Percentiles rank a stretch among this genome's conserved stretches.
phyloP scores from a whole-genome alignment of 2,329 filamentous ascomycete species.

The Cladosporium sp. region DNA sequence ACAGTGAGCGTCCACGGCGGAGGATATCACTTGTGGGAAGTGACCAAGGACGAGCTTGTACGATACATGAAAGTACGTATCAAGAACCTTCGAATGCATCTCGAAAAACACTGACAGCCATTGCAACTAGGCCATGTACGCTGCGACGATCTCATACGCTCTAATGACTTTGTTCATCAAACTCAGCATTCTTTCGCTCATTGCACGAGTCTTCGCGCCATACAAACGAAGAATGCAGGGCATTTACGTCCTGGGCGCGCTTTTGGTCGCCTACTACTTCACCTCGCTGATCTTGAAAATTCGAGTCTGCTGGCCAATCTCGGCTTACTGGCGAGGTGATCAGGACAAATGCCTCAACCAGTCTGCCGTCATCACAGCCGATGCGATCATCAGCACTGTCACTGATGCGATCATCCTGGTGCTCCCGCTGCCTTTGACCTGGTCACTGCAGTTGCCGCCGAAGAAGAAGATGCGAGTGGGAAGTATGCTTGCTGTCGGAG shows the following conservation, averaged over 20 bases:
- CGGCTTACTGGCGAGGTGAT: conserved; percentile 5
- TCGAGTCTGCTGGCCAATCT: conserved; percentile 11
- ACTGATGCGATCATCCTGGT: conserved; percentile 11
- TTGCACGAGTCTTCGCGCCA: conserved; percentile 6
- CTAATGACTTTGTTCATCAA: conserved; percentile 12
- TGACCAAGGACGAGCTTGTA: neutral
- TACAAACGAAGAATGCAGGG: neutral
- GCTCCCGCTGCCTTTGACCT: conserved; percentile 9
- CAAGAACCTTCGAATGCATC: too few relatives aligned
- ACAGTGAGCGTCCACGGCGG: conserved; percentile 11
- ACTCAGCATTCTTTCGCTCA: conserved; percentile 13
- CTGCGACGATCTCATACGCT: conserved; percentile 1
- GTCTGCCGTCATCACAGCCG: conserved; percentile 4
- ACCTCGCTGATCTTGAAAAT: conserved; percentile 3
- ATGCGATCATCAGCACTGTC: conserved; percentile 11
- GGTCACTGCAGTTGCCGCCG: conserved; percentile 1
- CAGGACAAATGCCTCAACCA: conserved; percentile 7
- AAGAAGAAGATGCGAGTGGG: conserved; percentile 13
- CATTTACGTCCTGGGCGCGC: conserved; percentile 1
- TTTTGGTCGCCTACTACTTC: conserved; percentile 7
- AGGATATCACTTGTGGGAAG: conserved; percentile 11
- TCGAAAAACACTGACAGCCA: neutral
- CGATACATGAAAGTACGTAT: neutral
- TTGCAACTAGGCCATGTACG: neutral
- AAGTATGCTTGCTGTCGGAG: conserved; percentile 6